Conservation (phyloP, 352 stramenopile genomes). For the Globisporangium nodosum region DNA sequence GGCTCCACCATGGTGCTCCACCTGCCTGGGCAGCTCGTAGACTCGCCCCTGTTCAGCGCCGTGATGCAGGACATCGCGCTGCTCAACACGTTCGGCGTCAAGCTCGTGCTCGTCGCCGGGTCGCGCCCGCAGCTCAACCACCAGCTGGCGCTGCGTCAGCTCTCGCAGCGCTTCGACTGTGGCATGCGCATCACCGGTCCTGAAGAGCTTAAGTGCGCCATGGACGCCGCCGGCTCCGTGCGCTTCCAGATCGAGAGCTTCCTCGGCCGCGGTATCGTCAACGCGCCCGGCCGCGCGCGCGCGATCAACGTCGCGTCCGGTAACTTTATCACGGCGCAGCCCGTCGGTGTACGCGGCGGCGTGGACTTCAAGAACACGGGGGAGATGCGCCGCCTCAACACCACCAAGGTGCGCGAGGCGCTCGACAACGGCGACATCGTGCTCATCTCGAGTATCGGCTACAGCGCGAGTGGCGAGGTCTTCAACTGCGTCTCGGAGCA, state of each 20-base stretch:
- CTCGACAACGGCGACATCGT: constrained; percentile 95
- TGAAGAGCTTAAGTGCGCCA: constrained; percentile 90
- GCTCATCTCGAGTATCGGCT: constrained; percentile 94
- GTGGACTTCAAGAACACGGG: constrained; percentile 90
- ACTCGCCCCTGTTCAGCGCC: constrained; percentile 86
- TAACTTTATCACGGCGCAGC: constrained; percentile 96
- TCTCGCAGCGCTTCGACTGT: constrained; percentile 71
- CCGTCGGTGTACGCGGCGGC: constrained; percentile 78
- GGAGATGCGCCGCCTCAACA: constrained; percentile 93
- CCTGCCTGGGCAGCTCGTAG: constrained; percentile 92
- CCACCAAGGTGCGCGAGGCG: constrained; percentile 85
- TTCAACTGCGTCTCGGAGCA: constrained; percentile 89
- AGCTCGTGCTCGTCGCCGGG: constrained; percentile 93
- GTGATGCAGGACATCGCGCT: constrained; percentile 96
- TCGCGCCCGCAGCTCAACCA: constrained; percentile 93
- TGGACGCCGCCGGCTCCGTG: constrained; percentile 92
- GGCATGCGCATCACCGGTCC: constrained; percentile 89
- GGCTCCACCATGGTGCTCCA: constrained; percentile 95
- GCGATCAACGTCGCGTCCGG: constrained; percentile 93
- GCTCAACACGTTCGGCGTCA: constrained; percentile 94
- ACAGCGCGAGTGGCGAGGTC: constrained; percentile 93
- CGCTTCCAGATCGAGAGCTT: constrained; percentile 88
- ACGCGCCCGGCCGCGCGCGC: constrained; percentile 57
- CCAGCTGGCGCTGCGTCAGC: constrained; percentile 72
- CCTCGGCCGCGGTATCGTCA: constrained; percentile 80